These are phyloP conservation scores for Acer negundo DNA, from an alignment of 345 rosid species.

Conservation along the genomic window DNA sequence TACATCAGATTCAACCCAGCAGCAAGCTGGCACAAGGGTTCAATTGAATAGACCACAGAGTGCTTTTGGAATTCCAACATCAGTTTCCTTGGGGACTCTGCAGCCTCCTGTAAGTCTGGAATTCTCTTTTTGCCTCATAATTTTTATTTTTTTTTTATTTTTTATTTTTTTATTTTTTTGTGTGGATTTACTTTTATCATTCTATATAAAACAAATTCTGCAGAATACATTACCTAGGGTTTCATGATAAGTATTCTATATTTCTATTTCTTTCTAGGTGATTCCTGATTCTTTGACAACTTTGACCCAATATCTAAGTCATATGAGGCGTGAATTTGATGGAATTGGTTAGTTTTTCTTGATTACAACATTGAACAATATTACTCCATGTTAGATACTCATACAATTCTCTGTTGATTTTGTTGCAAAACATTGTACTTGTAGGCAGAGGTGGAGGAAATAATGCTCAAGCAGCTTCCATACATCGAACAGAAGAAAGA, in stretches of 20 bases:
- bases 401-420: conserved; percentile 20
- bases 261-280: conserved; percentile 43
- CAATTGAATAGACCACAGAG: conserved; percentile 46
- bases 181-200: conserved; percentile 1
- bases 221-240: conserved; percentile 8
- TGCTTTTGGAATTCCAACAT: conserved; percentile 62
- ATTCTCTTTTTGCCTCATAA: conserved; percentile 11
- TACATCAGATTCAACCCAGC: conserved; percentile 31
- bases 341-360: conserved; percentile 44
- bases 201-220: neutral
- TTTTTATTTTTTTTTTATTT: too few species aligned
- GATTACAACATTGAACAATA: conserved; percentile 5
- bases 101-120: conserved; percentile 60
- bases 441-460: conserved; percentile 48
- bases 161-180: too few species aligned
- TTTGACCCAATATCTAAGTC: conserved; percentile 58
- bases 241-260: conserved; percentile 9
- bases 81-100: conserved; percentile 49
- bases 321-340: conserved; percentile 49
- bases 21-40: conserved; percentile 40
- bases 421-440: conserved; percentile 26
- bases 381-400: conserved; percentile 1
- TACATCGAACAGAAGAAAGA: conserved; percentile 34
- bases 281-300: conserved; percentile 72
- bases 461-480: conserved; percentile 31